phyloP scores from a whole-genome alignment of 2,329 filamentous ascomycete genomes.

The Cladosporium sp. region DNA sequence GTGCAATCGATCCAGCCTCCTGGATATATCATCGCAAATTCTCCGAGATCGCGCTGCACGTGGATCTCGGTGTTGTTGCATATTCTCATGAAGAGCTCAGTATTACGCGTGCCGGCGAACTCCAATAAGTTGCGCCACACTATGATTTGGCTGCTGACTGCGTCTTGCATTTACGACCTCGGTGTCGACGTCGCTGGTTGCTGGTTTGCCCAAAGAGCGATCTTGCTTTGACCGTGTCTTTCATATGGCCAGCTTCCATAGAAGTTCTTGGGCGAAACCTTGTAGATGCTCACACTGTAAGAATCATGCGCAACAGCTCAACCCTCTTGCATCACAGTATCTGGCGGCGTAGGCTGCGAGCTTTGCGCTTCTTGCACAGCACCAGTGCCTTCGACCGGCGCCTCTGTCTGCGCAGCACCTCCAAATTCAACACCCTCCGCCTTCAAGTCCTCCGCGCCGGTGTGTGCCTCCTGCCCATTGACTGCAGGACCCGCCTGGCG shows the following conservation, averaged over 20 bases:
- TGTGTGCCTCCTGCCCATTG: slow-evolving; percentile 9
- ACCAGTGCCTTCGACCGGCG: not conserved
- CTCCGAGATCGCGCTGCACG: not conserved
- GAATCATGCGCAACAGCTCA: not conserved
- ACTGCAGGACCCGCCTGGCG: not conserved
- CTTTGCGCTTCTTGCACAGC: not conserved
- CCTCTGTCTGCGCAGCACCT: not conserved
- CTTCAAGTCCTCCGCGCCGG: not conserved
- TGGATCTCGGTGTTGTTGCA: not conserved
- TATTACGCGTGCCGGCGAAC: not conserved
- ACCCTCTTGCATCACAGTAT: not conserved
- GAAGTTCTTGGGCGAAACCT: not conserved
- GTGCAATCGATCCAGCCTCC: not conserved
- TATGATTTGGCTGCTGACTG: not conserved
- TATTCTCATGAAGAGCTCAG: not conserved
- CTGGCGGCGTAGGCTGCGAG: not conserved
- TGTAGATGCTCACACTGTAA: too few relatives aligned
- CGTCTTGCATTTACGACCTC: not conserved
- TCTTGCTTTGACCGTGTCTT: not conserved
- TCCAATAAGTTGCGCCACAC: not conserved
- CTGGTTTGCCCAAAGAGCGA: not conserved
- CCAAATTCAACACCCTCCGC: not conserved
- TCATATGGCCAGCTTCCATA: not conserved
- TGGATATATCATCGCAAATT: not conserved
- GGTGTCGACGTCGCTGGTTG: not conserved